These are phyloP conservation scores for Dimocarpus longan DNA, from an alignment of 345 rosid species.

Conservation along the genomic window DNA sequence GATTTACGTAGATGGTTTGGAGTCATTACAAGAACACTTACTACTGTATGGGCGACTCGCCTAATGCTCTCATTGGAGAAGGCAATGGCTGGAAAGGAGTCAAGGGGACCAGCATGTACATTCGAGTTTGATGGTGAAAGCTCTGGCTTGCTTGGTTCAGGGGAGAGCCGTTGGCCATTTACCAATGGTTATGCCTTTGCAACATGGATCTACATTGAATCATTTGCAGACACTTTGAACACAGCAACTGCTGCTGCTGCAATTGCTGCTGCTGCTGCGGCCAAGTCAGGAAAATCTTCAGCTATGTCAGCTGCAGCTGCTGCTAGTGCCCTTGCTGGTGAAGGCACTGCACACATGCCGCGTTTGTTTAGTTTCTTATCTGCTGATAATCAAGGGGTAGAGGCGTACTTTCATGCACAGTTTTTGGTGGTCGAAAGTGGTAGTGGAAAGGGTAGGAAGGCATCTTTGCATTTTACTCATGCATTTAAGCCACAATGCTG, in stretches of 20 bases:
- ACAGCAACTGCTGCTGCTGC: conserved; percentile 98
- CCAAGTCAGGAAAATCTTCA: conserved; percentile 96
- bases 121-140: conserved; percentile 99
- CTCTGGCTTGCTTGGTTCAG: conserved; percentile 99
- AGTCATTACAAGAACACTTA: conserved; percentile 62
- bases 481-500: conserved; percentile 99
- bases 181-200: conserved; percentile 92
- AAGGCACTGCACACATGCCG: conserved; percentile 99
- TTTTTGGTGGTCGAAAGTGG: conserved; percentile 98
- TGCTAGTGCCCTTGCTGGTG: conserved; percentile 99
- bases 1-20: conserved; percentile 85
- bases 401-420: conserved; percentile 98
- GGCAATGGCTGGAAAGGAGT: conserved; percentile 91
- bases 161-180: conserved; percentile 99
- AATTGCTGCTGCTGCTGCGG: conserved; percentile 97
- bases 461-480: conserved; percentile 96
- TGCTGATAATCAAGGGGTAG: conserved; percentile 95
- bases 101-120: conserved; percentile 90
- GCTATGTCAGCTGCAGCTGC: conserved; percentile 99
- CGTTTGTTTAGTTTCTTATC: conserved; percentile 95
- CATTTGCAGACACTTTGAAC: conserved; percentile 98
- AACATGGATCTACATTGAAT: conserved; percentile 97
- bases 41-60: conserved; percentile 68
- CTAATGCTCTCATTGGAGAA: conserved; percentile 85
- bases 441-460: conserved; percentile 91